phyloP scores from a whole-genome alignment of 2,329 filamentous ascomycete genomes.

The Trichophyton simii region DNA sequence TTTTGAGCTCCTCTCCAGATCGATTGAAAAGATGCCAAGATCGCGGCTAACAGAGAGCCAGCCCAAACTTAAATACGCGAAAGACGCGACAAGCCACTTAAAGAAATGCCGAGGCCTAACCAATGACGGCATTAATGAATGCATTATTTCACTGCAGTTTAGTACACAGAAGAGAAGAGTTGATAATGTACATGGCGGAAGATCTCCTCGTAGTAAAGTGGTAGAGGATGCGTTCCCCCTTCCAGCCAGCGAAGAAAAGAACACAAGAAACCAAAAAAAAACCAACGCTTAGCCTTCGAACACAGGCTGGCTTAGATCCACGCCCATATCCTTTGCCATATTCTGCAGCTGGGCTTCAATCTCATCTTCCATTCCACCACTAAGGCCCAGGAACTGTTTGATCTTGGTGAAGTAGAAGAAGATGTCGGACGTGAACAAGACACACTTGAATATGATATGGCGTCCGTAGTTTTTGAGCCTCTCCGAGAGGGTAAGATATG shows the following conservation, averaged over 20 bases:
- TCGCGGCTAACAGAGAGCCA: background rate
- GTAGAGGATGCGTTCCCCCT: background rate
- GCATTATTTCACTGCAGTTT: background rate
- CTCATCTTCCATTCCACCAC: slow-evolving; percentile 85
- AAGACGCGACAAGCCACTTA: background rate
- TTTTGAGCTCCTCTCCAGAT: background rate
- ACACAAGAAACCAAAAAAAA: background rate
- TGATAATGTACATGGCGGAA: background rate
- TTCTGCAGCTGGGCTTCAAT: slow-evolving; percentile 76
- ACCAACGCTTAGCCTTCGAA: slow-evolving; percentile 59
- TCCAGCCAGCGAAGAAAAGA: background rate
- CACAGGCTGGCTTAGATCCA: slow-evolving; percentile 76
- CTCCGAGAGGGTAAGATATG: slow-evolving; percentile 49
- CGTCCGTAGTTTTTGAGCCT: slow-evolving; percentile 57
- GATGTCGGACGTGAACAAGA: slow-evolving; percentile 64
- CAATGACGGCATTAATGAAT: background rate
- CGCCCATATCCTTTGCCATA: slow-evolving; percentile 81
- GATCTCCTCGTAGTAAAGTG: background rate
- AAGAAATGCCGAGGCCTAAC: background rate
- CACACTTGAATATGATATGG: slow-evolving; percentile 69
- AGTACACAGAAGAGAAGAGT: background rate
- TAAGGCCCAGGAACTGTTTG: slow-evolving; percentile 61
- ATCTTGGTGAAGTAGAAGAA: slow-evolving; percentile 73
- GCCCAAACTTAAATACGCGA: background rate
- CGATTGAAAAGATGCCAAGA: background rate